These are phyloP conservation scores for Metarhizium anisopliae DNA, from an alignment of 2,329 filamentous ascomycete species.

Conservation along the genomic window DNA sequence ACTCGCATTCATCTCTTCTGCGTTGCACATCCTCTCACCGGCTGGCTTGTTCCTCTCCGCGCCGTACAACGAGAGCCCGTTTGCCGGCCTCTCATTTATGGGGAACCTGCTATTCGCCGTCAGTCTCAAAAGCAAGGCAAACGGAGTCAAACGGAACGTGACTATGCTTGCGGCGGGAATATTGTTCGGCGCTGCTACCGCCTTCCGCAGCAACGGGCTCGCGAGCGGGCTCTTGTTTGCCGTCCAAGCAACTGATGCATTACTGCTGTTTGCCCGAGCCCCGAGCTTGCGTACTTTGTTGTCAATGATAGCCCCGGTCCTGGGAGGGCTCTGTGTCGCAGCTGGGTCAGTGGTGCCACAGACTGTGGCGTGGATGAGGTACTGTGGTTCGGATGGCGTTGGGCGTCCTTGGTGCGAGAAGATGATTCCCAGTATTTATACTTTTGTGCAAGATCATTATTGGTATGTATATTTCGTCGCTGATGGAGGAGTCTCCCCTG, in stretches of 20 bases:
- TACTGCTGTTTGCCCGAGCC: conserved; percentile 14
- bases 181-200: conserved; percentile 62
- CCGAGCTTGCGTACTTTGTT: conserved; percentile 32
- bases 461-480: conserved; percentile 51
- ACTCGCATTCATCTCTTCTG: conserved; percentile 60
- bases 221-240: conserved; percentile 72
- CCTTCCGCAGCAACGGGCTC: conserved; percentile 78
- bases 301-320: conserved; percentile 47
- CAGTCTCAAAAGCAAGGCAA: conserved; percentile 21
- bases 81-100: conserved; percentile 66
- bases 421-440: conserved; percentile 77
- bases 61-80: conserved; percentile 74
- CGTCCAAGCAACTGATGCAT: conserved; percentile 42
- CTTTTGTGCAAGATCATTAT: conserved; percentile 81
- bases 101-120: conserved; percentile 63
- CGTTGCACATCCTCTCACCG: conserved; percentile 75
- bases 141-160: conserved; percentile 28
- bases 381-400: conserved; percentile 39
- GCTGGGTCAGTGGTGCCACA: conserved; percentile 66
- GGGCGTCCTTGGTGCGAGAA: conserved; percentile 65
- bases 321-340: conserved; percentile 60
- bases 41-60: conserved; percentile 84
- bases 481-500: not conserved
- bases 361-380: conserved; percentile 61
- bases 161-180: conserved; percentile 54